A percentile compares a stretch with the other conserved stretches of the same genome.
Evolutionary conservation across 257 asterid species (phyloP).

Genomic region (Handroanthus guayacan): DNA sequence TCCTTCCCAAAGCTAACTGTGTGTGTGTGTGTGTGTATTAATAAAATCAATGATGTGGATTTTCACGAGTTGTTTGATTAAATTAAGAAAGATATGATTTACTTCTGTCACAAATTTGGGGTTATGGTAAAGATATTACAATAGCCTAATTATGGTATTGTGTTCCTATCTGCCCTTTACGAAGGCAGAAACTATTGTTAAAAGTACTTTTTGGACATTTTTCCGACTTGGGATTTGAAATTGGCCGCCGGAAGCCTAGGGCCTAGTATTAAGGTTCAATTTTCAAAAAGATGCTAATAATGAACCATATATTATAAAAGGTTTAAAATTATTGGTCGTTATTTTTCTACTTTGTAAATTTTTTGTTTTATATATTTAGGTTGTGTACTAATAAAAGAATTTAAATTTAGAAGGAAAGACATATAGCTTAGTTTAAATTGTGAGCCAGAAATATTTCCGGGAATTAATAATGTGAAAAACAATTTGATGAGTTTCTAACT

Average conservation of each 20-base stretch:
- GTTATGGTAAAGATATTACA: not conserved
- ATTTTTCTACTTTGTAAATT: too few relatives aligned
- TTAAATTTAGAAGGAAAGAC: too few relatives aligned
- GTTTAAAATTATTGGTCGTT: not conserved
- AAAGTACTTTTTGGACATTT: slow-evolving; percentile 29
- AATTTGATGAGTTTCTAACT: too few relatives aligned
- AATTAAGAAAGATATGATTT: not conserved
- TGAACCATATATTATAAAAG: not conserved
- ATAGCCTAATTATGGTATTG: not conserved
- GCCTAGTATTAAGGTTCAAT: slow-evolving; percentile 27
- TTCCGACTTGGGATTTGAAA: slow-evolving; percentile 39
- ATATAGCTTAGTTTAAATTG: too few relatives aligned
- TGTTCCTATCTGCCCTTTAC: not conserved
- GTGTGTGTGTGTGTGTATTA: too few relatives aligned
- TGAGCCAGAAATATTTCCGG: too few relatives aligned
- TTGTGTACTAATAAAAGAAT: too few relatives aligned
- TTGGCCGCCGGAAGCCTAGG: not conserved
- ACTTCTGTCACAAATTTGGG: not conserved
- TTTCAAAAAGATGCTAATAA: slow-evolving; percentile 17
- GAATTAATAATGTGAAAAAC: too few relatives aligned
- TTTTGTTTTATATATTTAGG: too few relatives aligned
- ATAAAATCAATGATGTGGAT: not conserved
- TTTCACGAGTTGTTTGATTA: not conserved
- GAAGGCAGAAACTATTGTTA: not conserved
- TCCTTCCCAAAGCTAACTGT: too few relatives aligned